phyloP scores from a whole-genome alignment of 306 rosid genomes.

The Carpinus viminea region DNA sequence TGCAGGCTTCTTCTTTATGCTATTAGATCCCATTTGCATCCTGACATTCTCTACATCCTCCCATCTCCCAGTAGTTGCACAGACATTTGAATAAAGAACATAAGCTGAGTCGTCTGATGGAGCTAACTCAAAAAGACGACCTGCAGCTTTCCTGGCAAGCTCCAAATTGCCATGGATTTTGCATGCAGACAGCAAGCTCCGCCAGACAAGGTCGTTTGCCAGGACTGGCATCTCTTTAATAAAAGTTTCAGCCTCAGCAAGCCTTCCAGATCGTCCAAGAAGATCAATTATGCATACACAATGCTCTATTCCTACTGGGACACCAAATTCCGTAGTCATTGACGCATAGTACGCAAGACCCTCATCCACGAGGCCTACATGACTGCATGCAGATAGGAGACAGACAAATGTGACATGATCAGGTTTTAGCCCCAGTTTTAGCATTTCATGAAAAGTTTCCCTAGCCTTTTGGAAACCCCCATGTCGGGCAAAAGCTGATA shows the following conservation, averaged over 20 bases:
- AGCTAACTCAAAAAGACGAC: slow-evolving; percentile 62
- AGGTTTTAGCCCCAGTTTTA: slow-evolving; percentile 61
- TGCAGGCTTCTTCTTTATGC: slow-evolving; percentile 77
- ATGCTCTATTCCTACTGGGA: slow-evolving; percentile 72
- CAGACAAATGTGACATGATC: slow-evolving; percentile 91
- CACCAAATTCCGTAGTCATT: slow-evolving; percentile 62
- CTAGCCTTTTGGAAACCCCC: slow-evolving; percentile 67
- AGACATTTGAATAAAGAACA: slow-evolving; percentile 82
- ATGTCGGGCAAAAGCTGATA: slow-evolving; percentile 82
- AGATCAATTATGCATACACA: slow-evolving; percentile 90
- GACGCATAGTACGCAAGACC: slow-evolving; percentile 73
- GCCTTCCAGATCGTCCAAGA: slow-evolving; percentile 93
- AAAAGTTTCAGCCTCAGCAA: slow-evolving; percentile 72
- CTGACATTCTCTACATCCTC: slow-evolving; percentile 77
- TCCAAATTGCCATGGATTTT: slow-evolving; percentile 76
- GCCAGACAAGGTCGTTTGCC: slow-evolving; percentile 78
- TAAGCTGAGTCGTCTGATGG: slow-evolving; percentile 85
- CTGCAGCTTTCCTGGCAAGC: slow-evolving; percentile 71
- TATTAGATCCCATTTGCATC: slow-evolving; percentile 62
- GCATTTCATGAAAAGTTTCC: slow-evolving; percentile 78
- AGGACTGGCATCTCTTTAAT: slow-evolving; percentile 61
- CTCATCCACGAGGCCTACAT: slow-evolving; percentile 86
- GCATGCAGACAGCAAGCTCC: slow-evolving; percentile 80
- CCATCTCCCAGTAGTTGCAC: slow-evolving; percentile 81
- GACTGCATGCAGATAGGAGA: slow-evolving; percentile 89